Evolutionary conservation across 2,329 filamentous ascomycete species (phyloP).

Genomic region (Diaporthe humulicola): DNA sequence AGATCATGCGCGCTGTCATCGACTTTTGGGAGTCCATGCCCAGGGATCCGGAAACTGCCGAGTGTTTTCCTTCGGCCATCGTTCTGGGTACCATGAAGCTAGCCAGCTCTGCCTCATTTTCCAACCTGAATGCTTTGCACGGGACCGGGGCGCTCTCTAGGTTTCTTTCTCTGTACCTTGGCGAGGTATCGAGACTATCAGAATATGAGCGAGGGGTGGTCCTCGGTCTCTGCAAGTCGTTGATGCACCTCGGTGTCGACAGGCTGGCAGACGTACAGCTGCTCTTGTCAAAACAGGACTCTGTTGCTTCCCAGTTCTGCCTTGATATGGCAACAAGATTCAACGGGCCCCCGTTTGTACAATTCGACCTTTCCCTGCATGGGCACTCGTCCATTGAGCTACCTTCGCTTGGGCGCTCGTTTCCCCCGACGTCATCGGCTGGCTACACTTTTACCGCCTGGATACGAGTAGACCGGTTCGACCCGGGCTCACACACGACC

Average conservation of each 20-base stretch:
- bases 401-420: conserved; percentile 84
- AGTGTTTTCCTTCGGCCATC: conserved; percentile 70
- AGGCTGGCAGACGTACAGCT: conserved; percentile 86
- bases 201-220: conserved; percentile 70
- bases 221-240: conserved; percentile 74
- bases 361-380: conserved; percentile 91
- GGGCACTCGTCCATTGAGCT: conserved; percentile 94
- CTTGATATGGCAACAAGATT: conserved; percentile 81
- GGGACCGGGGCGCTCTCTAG: conserved; percentile 77
- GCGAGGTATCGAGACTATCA: conserved; percentile 62
- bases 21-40: conserved; percentile 75
- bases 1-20: conserved; percentile 73
- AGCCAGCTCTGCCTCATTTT: conserved; percentile 71
- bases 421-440: conserved; percentile 82
- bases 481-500: conserved; percentile 88
- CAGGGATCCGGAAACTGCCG: conserved; percentile 56
- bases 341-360: conserved; percentile 85
- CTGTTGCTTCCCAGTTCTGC: conserved; percentile 75
- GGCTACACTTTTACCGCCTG: conserved; percentile 94
- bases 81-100: conserved; percentile 74
- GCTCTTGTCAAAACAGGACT: conserved; percentile 68
- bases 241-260: conserved; percentile 83
- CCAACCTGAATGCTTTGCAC: conserved; percentile 80
- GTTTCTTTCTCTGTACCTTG: conserved; percentile 74
- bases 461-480: conserved; percentile 90